Evolutionary conservation across 345 rosid species (phyloP), one percentile per base, ranked within the genome.

Genomic region (Raphanus sativus): DNA sequence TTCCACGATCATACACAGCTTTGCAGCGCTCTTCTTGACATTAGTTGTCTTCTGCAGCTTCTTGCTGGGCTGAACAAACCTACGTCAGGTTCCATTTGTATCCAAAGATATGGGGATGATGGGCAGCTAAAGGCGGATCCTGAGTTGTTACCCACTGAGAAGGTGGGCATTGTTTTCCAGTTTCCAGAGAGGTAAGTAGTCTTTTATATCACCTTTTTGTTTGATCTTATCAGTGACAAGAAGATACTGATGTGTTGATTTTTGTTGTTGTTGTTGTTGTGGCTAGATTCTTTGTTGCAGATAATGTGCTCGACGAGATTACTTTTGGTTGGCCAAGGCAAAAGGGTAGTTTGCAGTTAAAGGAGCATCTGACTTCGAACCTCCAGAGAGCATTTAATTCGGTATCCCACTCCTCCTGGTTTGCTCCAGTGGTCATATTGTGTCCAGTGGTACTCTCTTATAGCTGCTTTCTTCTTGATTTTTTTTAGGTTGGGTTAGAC

Each of bases 271-370:
- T 16, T 52, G 24, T 52, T 5, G 25, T 6, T 71, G 59, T 2
- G 52, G 54, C 38, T 66, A 94, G 97, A 86, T 94, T 90, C 74
- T 94, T 90, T 80, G 85, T 94, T 68, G 89, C 97, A 13, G 97
- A 94, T 84, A 94, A 83, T 21, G 86, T 94, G 59, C 92, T 90
- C 65, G 97, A 88, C 75, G 97, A 94, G 70, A 84, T 92, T 76
- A 88, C 87, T 48, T 90, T 94, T 86, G 97, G 98, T 58, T 92
- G 97, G 97, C 97, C 98, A 69, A 87, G 97, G 84, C 86, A 85
- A 86, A 92, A 84, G 80, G 85, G 86, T 63, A 83, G 83, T 81
- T 71, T 79, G 73, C 89, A 88, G 66, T 74, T 86, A 42, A 90
- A 85, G 80, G 90, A 92, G 85, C 81, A 79, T 21, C 82, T 94